phyloP scores from a whole-genome alignment of 768 basidiomycete genomes.

The Auricularia sp. region DNA sequence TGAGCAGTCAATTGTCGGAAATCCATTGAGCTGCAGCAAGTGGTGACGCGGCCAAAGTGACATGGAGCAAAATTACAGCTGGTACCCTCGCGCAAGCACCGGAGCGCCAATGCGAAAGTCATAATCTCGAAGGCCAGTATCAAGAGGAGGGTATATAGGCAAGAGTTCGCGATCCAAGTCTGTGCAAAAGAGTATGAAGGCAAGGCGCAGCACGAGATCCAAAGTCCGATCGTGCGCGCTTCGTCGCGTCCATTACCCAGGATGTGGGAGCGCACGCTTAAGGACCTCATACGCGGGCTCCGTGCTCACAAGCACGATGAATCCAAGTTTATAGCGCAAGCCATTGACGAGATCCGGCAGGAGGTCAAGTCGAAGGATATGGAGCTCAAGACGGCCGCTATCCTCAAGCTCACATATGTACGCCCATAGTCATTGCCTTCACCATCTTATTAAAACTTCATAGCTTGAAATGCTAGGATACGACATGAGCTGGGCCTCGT shows the following conservation, averaged over 20 bases:
- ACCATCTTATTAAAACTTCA: slow-evolving; percentile 1
- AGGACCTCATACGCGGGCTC: slow-evolving; percentile 90
- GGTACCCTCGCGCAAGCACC: too few relatives aligned
- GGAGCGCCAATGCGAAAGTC: too few relatives aligned
- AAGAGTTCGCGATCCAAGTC: slow-evolving; percentile 9
- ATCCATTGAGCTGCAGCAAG: too few relatives aligned
- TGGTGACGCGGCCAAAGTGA: too few relatives aligned
- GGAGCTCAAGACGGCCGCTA: slow-evolving; percentile 91
- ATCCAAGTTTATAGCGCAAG: slow-evolving; percentile 80
- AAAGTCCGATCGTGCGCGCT: too few relatives aligned
- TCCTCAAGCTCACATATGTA: slow-evolving; percentile 94
- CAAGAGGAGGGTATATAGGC: not conserved
- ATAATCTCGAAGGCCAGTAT: too few relatives aligned
- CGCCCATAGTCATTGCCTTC: slow-evolving; percentile 18
- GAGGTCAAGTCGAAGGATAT: slow-evolving; percentile 93
- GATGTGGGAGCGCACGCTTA: slow-evolving; percentile 96
- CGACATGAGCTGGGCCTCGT: slow-evolving; percentile 92
- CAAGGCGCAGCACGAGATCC: too few relatives aligned
- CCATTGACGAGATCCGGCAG: slow-evolving; percentile 85
- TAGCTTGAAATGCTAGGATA: slow-evolving; percentile 97
- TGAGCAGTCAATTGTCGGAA: too few relatives aligned
- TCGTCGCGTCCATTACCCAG: not conserved
- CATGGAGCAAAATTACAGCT: too few relatives aligned
- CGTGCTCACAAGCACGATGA: slow-evolving; percentile 94
- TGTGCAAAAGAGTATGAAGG: too few relatives aligned